These are phyloP conservation scores for Glomus cerebriforme DNA, from an alignment of 192 early-diverging fungal genomes.

Conservation along the genomic window DNA sequence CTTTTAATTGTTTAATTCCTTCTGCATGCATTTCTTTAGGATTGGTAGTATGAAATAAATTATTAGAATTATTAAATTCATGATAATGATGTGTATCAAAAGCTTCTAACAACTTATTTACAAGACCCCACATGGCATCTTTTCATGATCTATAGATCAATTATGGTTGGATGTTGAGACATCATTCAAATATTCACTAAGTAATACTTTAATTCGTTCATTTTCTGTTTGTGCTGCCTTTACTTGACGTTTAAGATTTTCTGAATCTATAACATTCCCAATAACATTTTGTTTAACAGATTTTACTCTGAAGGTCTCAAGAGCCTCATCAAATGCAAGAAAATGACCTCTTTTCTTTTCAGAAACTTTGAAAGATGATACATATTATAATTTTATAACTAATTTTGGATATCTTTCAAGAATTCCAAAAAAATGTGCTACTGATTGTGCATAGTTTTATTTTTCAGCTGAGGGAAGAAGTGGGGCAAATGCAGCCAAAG, in stretches of 20 bases:
- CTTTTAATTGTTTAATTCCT: not conserved
- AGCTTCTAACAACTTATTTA: not conserved
- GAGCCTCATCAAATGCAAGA: not conserved
- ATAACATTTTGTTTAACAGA: slow-evolving; percentile 6
- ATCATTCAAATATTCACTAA: slow-evolving; percentile 5
- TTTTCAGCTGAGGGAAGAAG: not conserved
- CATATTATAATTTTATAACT: not conserved
- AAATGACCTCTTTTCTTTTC: not conserved
- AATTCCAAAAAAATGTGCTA: not conserved
- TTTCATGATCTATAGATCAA: not conserved
- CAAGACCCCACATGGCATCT: not conserved
- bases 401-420: not conserved
- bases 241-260: not conserved
- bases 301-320: not conserved
- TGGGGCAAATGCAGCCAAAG: not conserved
- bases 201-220: not conserved
- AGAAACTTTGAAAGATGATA: not conserved
- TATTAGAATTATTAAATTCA: not conserved
- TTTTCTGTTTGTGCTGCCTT: not conserved
- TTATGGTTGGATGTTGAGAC: not conserved
- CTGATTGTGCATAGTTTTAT: slow-evolving; percentile 1
- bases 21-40: not conserved
- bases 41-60: not conserved
- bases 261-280: not conserved
- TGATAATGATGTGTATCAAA: not conserved